Evolutionary conservation across 1,284 basidiomycete species (phyloP).

Genomic region (Cryptococcus sp.): DNA sequence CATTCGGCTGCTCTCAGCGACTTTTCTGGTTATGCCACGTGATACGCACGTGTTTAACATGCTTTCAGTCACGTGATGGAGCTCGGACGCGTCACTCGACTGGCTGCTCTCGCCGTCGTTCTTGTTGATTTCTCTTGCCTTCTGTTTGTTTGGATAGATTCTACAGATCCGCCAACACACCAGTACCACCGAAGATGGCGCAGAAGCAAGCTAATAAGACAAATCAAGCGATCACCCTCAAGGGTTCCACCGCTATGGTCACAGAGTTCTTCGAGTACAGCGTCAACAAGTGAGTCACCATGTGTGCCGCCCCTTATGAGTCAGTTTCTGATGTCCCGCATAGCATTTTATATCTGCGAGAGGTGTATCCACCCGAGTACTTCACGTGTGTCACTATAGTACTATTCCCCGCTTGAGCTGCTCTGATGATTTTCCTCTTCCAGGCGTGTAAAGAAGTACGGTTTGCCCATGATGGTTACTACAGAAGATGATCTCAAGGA

Average conservation of each 20-base stretch:
- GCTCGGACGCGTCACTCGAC: background rate
- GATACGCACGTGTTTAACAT: too few relatives aligned
- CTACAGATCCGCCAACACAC: background rate
- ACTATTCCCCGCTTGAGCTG: background rate
- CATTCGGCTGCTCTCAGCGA: background rate
- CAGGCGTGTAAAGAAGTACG: constrained; percentile 98
- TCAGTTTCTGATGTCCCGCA: constrained; percentile 8
- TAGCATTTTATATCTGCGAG: constrained; percentile 94
- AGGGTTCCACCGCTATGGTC: constrained; percentile 91
- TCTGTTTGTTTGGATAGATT: background rate
- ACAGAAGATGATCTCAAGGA: constrained; percentile 88
- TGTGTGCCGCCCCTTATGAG: constrained; percentile 2
- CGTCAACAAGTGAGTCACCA: constrained; percentile 75
- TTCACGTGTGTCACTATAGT: constrained; percentile 56
- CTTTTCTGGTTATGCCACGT: background rate
- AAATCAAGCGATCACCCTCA: constrained; percentile 72
- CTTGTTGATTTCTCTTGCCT: constrained; percentile 1
- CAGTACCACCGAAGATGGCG: constrained; percentile 34
- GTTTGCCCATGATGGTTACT: constrained; percentile 89
- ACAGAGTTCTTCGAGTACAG: constrained; percentile 99
- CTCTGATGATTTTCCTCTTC: background rate
- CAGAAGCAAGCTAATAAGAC: constrained; percentile 47
- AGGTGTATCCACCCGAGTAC: constrained; percentile 96
- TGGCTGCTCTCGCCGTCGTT: background rate
- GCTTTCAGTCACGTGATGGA: background rate